Evolutionary conservation across 371 early-diverging fungal genomes (phyloP).

Genomic region (Blastocladiella emersonii): DNA sequence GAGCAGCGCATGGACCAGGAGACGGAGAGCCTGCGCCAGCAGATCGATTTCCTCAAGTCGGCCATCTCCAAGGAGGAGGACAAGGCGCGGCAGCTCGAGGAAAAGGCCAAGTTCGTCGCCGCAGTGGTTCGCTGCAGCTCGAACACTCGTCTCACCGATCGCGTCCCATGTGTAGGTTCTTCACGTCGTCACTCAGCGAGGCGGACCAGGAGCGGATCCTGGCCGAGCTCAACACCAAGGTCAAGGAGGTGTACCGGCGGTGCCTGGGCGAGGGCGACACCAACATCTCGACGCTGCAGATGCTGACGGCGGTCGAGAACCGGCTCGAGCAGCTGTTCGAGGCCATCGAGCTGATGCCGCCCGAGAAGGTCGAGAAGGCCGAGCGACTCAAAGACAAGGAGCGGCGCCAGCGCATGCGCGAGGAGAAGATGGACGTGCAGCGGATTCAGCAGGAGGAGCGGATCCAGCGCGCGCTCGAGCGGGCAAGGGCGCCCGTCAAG

Average conservation of each 20-base stretch:
- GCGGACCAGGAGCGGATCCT: conserved; percentile 29
- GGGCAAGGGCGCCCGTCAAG: conserved; percentile 35
- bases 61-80: conserved; percentile 33
- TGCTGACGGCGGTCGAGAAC: conserved; percentile 35
- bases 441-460: conserved; percentile 26
- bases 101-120: conserved; percentile 21
- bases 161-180: no score
- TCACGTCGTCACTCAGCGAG: conserved; percentile 21
- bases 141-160: no score
- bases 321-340: conserved; percentile 34
- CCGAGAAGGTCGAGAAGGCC: conserved; percentile 34
- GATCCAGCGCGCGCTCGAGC: conserved; percentile 27
- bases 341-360: conserved; percentile 32
- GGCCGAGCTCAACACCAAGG: conserved; percentile 25
- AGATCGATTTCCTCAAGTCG: conserved; percentile 26
- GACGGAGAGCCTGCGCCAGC: conserved; percentile 27
- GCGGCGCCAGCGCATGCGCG: conserved; percentile 27
- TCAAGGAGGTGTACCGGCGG: conserved; percentile 29
- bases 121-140: not conserved
- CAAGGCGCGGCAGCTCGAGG: conserved; percentile 28
- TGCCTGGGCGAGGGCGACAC: conserved; percentile 34
- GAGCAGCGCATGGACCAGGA: conserved; percentile 29
- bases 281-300: conserved; percentile 27
- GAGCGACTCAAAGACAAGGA: conserved; percentile 42
- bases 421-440: conserved; percentile 30